phyloP scores from a whole-genome alignment of 306 rosid species.

The Sechiopsis laciniata region DNA sequence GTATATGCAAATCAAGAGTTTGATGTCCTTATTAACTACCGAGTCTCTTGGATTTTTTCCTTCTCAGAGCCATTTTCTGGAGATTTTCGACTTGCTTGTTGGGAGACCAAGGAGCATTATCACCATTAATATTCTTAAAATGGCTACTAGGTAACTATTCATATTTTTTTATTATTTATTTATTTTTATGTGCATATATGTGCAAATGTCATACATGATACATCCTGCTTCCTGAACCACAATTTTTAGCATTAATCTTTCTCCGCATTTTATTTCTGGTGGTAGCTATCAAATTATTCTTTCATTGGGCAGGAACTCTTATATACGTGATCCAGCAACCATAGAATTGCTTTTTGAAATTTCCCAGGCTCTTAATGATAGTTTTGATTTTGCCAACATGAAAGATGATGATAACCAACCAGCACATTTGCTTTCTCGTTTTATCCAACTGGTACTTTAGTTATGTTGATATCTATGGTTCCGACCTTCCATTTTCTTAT shows the following conservation, averaged over 20 bases:
- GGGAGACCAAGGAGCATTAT: constrained; percentile 61
- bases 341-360: constrained; percentile 79
- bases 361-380: constrained; percentile 63
- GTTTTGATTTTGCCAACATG: constrained; percentile 45
- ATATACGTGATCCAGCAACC: constrained; percentile 47
- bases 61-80: constrained; percentile 64
- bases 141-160: constrained; percentile 60
- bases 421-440: constrained; percentile 62
- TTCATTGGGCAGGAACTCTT: constrained; percentile 52
- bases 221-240: constrained; percentile 3
- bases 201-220: background rate
- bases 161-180: constrained; percentile 2
- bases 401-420: constrained; percentile 71
- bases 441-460: constrained; percentile 61
- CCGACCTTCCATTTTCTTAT: background rate
- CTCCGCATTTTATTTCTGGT: constrained; percentile 3
- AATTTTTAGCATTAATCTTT: background rate
- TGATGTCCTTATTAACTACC: background rate
- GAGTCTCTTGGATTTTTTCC: constrained; percentile 20
- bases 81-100: constrained; percentile 59
- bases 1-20: background rate
- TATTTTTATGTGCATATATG: background rate
- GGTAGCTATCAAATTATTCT: constrained; percentile 26
- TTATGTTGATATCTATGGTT: constrained; percentile 1
- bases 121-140: constrained; percentile 66